Evolutionary conservation across 164 flowering plant genomes (phyloP).

Genomic region (Liquidambar formosana): DNA sequence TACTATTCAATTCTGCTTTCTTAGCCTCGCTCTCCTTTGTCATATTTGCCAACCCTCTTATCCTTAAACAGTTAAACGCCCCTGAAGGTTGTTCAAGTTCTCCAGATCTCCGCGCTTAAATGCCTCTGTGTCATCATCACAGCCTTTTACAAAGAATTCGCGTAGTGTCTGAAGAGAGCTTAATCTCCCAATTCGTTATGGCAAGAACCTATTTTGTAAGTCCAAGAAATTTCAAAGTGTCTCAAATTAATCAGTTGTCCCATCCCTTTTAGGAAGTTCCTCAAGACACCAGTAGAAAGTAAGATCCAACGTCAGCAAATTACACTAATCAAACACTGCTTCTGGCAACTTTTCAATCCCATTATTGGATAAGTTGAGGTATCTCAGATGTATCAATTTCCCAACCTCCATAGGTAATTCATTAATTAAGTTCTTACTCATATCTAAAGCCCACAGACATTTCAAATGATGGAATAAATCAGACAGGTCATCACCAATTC

Average conservation of each 20-base stretch:
- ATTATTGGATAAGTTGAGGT: background rate
- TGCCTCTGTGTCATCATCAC: too few relatives aligned
- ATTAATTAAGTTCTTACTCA: background rate
- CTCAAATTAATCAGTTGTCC: constrained; percentile 16
- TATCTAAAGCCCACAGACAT: constrained; percentile 13
- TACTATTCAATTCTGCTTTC: too few relatives aligned
- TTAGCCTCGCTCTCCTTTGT: too few relatives aligned
- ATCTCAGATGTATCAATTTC: constrained; percentile 17
- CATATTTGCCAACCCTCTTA: too few relatives aligned
- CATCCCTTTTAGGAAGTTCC: constrained; percentile 14
- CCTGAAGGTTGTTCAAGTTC: too few relatives aligned
- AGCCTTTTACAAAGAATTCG: too few relatives aligned
- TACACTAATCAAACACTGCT: background rate
- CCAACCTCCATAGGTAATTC: constrained; percentile 5
- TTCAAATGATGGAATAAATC: background rate
- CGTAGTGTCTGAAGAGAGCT: background rate
- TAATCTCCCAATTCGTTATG: constrained; percentile 18
- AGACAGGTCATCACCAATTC: background rate
- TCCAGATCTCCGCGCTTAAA: too few relatives aligned
- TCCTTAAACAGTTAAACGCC: too few relatives aligned
- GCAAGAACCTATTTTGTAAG: background rate
- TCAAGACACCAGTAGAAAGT: background rate
- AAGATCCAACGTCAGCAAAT: constrained; percentile 12
- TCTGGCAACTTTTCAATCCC: background rate
- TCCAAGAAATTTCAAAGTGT: constrained; percentile 2